These are phyloP conservation scores for Phalaenopsis aphrodite DNA, from an alignment of 106 monocot genomes.

Conservation along the genomic window DNA sequence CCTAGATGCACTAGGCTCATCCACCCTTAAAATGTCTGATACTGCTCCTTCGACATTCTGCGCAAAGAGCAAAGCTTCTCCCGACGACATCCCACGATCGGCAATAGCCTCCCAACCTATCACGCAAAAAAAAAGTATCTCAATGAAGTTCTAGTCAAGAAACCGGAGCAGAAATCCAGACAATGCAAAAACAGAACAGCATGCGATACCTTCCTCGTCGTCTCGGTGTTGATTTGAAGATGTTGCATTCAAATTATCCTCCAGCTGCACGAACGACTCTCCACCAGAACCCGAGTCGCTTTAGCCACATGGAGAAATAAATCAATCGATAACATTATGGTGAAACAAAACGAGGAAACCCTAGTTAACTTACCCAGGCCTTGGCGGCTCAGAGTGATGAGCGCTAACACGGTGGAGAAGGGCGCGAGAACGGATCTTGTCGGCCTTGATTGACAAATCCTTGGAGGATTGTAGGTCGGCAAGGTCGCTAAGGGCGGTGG, in stretches of 20 bases:
- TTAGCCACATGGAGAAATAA: background rate
- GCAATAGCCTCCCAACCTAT: slow-evolving; percentile 59
- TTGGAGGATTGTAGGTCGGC: slow-evolving; percentile 39
- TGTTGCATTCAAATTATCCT: background rate
- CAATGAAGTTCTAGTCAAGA: background rate
- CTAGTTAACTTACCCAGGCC: background rate
- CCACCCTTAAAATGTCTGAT: background rate
- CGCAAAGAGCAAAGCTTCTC: slow-evolving; percentile 8
- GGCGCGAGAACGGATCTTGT: slow-evolving; percentile 43
- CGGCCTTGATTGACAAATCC: slow-evolving; percentile 40
- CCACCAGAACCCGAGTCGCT: slow-evolving; percentile 5
- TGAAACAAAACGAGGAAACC: background rate
- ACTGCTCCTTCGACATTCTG: background rate
- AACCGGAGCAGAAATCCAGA: background rate
- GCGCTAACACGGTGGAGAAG: slow-evolving; percentile 16
- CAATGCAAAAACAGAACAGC: background rate
- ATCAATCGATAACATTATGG: background rate
- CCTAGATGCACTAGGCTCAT: background rate
- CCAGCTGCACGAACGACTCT: background rate
- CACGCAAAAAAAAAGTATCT: background rate
- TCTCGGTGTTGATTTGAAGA: slow-evolving; percentile 5
- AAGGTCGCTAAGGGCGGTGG: slow-evolving; percentile 38
- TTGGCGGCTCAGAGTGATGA: background rate
- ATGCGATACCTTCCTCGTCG: slow-evolving; percentile 16
- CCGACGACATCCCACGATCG: slow-evolving; percentile 7